Base-by-base conservation (phyloP, 1,284 basidiomycete genomes). In the Naganishia cerealis region DNA sequence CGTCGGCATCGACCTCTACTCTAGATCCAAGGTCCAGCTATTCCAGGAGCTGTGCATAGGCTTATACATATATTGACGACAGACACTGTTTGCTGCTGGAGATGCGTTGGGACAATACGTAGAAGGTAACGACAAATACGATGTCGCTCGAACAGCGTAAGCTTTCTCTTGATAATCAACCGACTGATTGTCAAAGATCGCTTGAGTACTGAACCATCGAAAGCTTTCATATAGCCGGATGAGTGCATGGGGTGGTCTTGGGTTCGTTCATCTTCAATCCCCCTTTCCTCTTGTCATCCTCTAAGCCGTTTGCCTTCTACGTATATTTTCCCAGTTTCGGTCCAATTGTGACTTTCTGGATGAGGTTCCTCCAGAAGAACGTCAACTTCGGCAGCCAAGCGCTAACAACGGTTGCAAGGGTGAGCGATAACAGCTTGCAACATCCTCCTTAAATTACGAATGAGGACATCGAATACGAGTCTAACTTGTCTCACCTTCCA, bases 81-180 rank as follows among this genome's bases (percentile, higher is more conserved):
- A 81, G 80, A 76, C 75, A 1, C 72, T 82, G n/a, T 82, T 82
- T 71, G 80, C 79, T 21, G 79, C 82, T 13, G 83, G 83, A 43
- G 83, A 84, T 72, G 79, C 80, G 10, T 76, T 84, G 43, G 83
- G 83, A 71, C 83, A 84, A 71, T 72, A 73, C 2, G 78, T 84
- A 54, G 83, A 84, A 74, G 82, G 82, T 73, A 79, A 79, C 67
- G 81, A 81, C 0, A 71, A 80, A 16, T 80, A 82, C 66, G 81
- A 82, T 73, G 74, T 75, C 59, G 74, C 75, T 43, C 73, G 81
- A n/a, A 82, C 81, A 1, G 78, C 72, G 81, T 82, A 66, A 70
- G 79, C 74, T 12, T n/a, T 33, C 29, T n/a, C 29, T 39, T 33
- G 29, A 24, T 8, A 13, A 42, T 46, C 6, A 6, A 7, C 16